Evolutionary conservation across 192 early-diverging fungal genomes (phyloP).

Genomic region (Entomortierella lignicola): DNA sequence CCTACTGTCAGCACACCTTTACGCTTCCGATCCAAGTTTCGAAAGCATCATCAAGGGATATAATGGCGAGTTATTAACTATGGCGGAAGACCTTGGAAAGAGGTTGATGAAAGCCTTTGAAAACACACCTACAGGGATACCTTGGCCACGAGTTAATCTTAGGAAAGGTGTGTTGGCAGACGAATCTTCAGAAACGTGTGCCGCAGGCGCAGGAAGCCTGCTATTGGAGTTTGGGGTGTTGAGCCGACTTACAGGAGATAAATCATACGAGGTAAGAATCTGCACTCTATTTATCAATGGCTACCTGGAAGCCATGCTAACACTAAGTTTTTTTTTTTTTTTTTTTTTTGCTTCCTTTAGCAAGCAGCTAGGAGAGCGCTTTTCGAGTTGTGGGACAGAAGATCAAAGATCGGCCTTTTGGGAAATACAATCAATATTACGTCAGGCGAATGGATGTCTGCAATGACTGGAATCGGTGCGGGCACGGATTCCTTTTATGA

Average conservation of each 20-base stretch:
- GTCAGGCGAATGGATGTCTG: slow-evolving; percentile 76
- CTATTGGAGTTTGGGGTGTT: slow-evolving; percentile 94
- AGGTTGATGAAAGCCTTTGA: slow-evolving; percentile 91
- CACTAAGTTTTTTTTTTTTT: slow-evolving; percentile 1
- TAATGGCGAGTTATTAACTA: slow-evolving; percentile 78
- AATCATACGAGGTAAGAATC: slow-evolving; percentile 74
- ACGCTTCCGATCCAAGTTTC: slow-evolving; percentile 75
- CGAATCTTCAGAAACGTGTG: slow-evolving; percentile 82
- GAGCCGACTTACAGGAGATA: slow-evolving; percentile 84
- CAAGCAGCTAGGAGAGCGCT: slow-evolving; percentile 75
- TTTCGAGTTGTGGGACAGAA: slow-evolving; percentile 78
- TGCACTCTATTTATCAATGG: no score
- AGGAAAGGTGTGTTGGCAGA: slow-evolving; percentile 72
- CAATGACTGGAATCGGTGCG: slow-evolving; percentile 82
- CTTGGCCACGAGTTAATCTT: slow-evolving; percentile 87
- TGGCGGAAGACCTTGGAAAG: slow-evolving; percentile 85
- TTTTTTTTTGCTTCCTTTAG: slow-evolving; percentile 32
- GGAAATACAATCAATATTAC: slow-evolving; percentile 87
- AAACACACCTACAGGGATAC: slow-evolving; percentile 81
- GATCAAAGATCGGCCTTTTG: slow-evolving; percentile 80
- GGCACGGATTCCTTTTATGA: slow-evolving; percentile 95
- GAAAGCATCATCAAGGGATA: slow-evolving; percentile 75
- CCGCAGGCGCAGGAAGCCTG: slow-evolving; percentile 92
- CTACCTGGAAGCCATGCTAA: background rate
- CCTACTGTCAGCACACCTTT: slow-evolving; percentile 88